Base-by-base conservation (phyloP, 2,329 filamentous ascomycete species). In the Fusarium liriodendri region DNA sequence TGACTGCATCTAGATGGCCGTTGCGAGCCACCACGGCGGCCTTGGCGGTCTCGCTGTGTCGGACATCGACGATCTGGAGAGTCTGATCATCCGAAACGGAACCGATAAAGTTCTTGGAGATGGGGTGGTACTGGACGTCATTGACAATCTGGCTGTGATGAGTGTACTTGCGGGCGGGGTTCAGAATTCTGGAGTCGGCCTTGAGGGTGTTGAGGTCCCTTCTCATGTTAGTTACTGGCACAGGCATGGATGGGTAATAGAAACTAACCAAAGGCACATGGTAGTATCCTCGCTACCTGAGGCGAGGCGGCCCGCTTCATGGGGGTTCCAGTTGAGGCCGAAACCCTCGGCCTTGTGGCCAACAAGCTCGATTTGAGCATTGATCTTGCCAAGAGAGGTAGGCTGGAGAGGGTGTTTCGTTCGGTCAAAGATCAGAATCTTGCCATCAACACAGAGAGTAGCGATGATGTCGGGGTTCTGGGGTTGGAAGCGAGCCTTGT, bases 391-490 rank as follows among this genome's bases (percentile, higher is more conserved):
- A 16, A 77, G 71, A 18, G 77, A 76, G 29, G 92, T 89, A 9
- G 96, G 95, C 72, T 92, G 87, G 65, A 92, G 90, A 58, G 93
- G 92, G 82, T 98, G 96, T 88, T 98, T 98, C 62, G 96, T 97
- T 75, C 96, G 92, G 85, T 99, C 97, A 85, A 97, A 99, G 76
- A 99, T 91, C 82, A 98, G 91, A 47, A 98, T 94, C 75, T 91
- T 93, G 72, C 94, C 94, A 81, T 98, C 94, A 9, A 94, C 91
- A 74, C 94, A 95, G 84, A 98, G 92, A 0, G 97, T 98, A 4
- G 97, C 97, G 78, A 99, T 97, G 67, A 99, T 92, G 79, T 99
- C 95, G 6, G 96, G 95, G 80, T 99, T 99, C 82, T 98, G 96
- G 14, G 97, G 97, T 84, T 98, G 95, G 81, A 98, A 98, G 76